phyloP scores from a whole-genome alignment of 305 asterid species.

The Fraxinus sp. region DNA sequence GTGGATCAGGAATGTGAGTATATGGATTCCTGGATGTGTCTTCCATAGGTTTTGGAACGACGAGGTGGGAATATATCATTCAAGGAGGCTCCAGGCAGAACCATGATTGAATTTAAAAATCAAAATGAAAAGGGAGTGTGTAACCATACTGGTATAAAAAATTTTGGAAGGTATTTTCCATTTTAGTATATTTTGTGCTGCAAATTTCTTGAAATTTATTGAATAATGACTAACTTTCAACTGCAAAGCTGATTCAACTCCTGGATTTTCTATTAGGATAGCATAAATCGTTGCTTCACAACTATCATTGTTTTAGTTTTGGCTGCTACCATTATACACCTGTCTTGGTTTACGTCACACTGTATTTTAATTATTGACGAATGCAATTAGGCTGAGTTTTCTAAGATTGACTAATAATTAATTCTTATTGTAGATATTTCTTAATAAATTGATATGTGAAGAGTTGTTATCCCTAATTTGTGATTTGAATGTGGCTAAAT shows the following conservation, averaged over 20 bases:
- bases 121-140: constrained; percentile 11
- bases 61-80: constrained; percentile 6
- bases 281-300: neutral
- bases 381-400: neutral
- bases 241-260: neutral
- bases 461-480: neutral
- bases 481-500: neutral
- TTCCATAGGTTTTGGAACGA: neutral
- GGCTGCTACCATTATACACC: neutral
- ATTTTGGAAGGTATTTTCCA: constrained; percentile 19
- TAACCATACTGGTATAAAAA: constrained; percentile 4
- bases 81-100: constrained; percentile 5
- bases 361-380: neutral
- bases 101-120: constrained; percentile 10
- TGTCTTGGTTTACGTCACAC: neutral
- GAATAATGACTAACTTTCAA: neutral
- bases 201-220: constrained; percentile 3
- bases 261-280: neutral
- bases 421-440: neutral
- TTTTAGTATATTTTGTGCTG: constrained; percentile 8
- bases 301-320: neutral
- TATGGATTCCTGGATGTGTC: constrained; percentile 22
- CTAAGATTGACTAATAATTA: neutral
- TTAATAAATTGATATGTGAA: neutral
- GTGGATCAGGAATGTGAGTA: constrained; percentile 17